Percentiles rank a stretch among this genome's conserved stretches.
Conservation (phyloP, 148 eudicot genomes). For the Fagopyrum homotropicum region DNA sequence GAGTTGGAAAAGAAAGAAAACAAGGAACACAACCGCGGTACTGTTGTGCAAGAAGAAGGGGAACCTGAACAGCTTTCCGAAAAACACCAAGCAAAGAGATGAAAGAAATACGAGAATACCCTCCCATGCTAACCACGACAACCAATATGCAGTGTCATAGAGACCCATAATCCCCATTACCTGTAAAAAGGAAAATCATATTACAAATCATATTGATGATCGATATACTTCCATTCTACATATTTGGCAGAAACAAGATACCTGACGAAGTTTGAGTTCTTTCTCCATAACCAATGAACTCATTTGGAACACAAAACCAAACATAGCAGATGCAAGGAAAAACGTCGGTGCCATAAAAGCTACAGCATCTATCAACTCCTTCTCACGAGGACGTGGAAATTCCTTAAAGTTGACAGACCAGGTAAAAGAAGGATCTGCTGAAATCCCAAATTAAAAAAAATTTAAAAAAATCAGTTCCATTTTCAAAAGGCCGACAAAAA, state of each 20-base stretch:
- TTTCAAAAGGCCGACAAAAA: neutral
- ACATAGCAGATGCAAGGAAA: constrained; percentile 75
- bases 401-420: constrained; percentile 80
- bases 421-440: constrained; percentile 60
- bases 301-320: constrained; percentile 73
- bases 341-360: constrained; percentile 53
- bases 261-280: constrained; percentile 92
- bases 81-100: constrained; percentile 53
- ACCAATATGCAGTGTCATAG: constrained; percentile 92
- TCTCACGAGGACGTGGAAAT: constrained; percentile 48
- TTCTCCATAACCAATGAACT: constrained; percentile 66
- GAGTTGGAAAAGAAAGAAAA: constrained; percentile 77
- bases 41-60: constrained; percentile 69
- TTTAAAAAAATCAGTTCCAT: neutral
- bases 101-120: constrained; percentile 43
- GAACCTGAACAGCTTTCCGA: constrained; percentile 80
- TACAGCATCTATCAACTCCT: constrained; percentile 27
- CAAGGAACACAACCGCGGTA: constrained; percentile 54
- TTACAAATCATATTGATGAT: neutral
- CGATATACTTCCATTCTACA: no score
- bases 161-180: constrained; percentile 95
- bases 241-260: constrained; percentile 14
- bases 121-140: constrained; percentile 85
- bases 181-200: constrained; percentile 24
- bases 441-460: no score